Evolutionary conservation across 2,329 filamentous ascomycete species (phyloP), one percentile per base, ranked within the genome.

Genomic region (Lecanoromycetidae sp.): DNA sequence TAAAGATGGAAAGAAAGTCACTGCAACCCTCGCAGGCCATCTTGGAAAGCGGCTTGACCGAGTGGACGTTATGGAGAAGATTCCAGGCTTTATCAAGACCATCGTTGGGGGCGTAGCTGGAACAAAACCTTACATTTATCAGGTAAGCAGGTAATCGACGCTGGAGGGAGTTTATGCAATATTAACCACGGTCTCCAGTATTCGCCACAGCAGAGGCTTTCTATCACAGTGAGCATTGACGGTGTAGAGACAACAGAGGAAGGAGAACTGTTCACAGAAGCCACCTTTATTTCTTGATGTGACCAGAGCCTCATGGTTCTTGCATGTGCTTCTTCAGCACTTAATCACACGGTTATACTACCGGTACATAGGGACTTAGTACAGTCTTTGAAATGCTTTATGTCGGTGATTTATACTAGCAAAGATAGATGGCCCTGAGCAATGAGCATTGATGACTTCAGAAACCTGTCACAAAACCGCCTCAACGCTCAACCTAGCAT

Each of bases 61-160:
- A 54, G 80, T 98, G 54, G 91, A 98, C 66, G 82, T 98, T 58
- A 93, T 98, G 87, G 87, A 84, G 20, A 88, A 98, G 66, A 84
- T 98, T 29, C 91, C 91, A 3, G 86, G 83, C 25, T 94, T 98
- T 59, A 82, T 98, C 64, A 98, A 98, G 77, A 80, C 80, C 57
- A 87, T 98, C 61, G 87, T 94, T 22, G 85, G 85, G 35, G 82
- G 77, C 54, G 86, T 90, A 10, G 87, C 82, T 3, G 91, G 91
- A 53, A 94, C 91, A 23, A 91, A 87, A 71, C 91, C 91, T 4
- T 98, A 95, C 65, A 96, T 98, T 58, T 98, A 95, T 68, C 91
- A 94, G 75, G 86, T 88, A 65, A 55, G 74, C 63, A 32, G 36
- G 42, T 26, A 13, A 17, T n/a, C 22, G 2, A 9, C 19, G 26